Evolutionary conservation across 2,329 filamentous ascomycete genomes (phyloP).

Genomic region (Chaetomium globosum): DNA sequence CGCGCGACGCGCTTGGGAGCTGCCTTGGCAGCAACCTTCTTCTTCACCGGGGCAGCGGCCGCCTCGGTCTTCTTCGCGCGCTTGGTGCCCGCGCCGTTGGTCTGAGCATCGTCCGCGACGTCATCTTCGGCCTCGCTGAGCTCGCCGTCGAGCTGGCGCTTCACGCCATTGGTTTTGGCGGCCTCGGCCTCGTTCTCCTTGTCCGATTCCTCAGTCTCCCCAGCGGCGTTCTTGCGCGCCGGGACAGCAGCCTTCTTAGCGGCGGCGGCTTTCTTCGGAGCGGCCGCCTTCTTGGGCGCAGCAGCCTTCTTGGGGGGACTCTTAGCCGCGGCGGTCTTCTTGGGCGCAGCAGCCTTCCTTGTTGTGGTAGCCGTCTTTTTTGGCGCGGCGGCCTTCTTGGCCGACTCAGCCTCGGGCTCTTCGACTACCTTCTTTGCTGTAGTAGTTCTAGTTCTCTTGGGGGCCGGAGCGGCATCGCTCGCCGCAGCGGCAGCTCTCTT

Average conservation of each 20-base stretch:
- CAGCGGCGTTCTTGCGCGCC: conserved; percentile 24
- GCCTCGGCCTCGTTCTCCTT: conserved; percentile 37
- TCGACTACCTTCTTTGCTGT: background rate
- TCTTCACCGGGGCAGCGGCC: conserved; percentile 34
- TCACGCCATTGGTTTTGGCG: conserved; percentile 35
- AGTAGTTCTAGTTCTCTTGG: conserved; percentile 17
- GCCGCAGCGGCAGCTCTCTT: conserved; percentile 26
- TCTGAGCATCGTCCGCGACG: conserved; percentile 28
- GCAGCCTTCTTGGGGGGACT: conserved; percentile 32
- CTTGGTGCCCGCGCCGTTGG: conserved; percentile 28
- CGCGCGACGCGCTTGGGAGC: conserved; percentile 28
- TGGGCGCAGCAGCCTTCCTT: conserved; percentile 25
- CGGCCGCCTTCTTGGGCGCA: conserved; percentile 31
- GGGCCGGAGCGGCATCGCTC: conserved; percentile 15
- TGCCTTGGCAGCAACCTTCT: conserved; percentile 40
- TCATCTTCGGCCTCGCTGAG: conserved; percentile 32
- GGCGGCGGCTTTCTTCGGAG: conserved; percentile 29
- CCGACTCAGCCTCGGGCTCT: background rate
- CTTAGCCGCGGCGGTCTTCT: conserved; percentile 25
- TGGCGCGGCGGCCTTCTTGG: background rate
- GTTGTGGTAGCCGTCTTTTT: background rate
- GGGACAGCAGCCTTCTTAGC: conserved; percentile 31
- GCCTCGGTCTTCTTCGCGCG: conserved; percentile 38
- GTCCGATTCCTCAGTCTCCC: conserved; percentile 30
- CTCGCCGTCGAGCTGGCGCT: conserved; percentile 38